Conservation (phyloP, 768 basidiomycete species). For the Boletus eberwhitei region DNA sequence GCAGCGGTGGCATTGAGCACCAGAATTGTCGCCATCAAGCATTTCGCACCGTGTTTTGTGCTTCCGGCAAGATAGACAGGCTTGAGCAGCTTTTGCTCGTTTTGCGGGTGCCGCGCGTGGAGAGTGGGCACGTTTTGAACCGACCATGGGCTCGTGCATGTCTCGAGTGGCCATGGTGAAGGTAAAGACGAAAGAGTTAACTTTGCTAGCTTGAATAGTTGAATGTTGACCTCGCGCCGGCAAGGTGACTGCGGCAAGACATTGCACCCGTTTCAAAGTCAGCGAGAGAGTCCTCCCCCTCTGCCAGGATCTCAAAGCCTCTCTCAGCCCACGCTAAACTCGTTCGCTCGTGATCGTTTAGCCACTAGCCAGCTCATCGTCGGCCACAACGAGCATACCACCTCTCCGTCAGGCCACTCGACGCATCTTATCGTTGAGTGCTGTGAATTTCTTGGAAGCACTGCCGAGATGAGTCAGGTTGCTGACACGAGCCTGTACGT, state of each 20-base stretch:
- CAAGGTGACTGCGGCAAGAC: constrained; percentile 5
- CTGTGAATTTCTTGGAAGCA: constrained; percentile 1
- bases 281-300: constrained; percentile 7
- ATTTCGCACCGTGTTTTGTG: constrained; percentile 51
- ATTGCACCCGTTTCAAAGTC: constrained; percentile 27
- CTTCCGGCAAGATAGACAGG: constrained; percentile 44
- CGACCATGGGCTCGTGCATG: constrained; percentile 20
- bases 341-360: neutral
- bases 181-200: constrained; percentile 3
- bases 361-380: neutral
- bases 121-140: constrained; percentile 32
- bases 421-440: neutral
- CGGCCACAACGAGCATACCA: neutral
- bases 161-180: constrained; percentile 17
- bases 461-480: constrained; percentile 21
- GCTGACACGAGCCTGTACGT: constrained; percentile 22
- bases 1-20: constrained; percentile 46
- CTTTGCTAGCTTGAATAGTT: neutral
- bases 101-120: constrained; percentile 32
- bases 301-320: constrained; percentile 6
- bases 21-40: constrained; percentile 38
- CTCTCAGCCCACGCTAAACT: neutral
- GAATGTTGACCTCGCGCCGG: constrained; percentile 14
- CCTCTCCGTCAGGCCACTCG: neutral
- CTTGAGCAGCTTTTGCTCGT: constrained; percentile 42